phyloP scores from a whole-genome alignment of 345 rosid genomes.

The Nephelium lappaceum region DNA sequence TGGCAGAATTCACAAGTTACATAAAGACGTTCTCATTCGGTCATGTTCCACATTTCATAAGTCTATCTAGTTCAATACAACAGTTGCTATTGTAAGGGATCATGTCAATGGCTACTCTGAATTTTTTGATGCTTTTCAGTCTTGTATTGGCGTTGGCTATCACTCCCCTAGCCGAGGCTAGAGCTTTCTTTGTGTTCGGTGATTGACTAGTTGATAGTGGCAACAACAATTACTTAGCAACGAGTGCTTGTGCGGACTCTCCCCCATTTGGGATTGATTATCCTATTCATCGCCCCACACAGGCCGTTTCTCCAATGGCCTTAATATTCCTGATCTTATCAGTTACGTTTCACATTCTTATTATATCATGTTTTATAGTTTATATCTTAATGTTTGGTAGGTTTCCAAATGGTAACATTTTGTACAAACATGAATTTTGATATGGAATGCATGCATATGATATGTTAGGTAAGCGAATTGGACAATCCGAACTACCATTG shows the following conservation, averaged over 20 bases:
- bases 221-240: conserved; percentile 66
- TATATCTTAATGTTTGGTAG: not conserved
- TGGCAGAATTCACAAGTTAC: too few relatives aligned
- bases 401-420: too few relatives aligned
- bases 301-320: conserved; percentile 76
- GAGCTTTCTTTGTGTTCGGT: conserved; percentile 75
- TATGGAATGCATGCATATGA: not conserved
- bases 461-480: conserved; percentile 54
- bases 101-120: conserved; percentile 22
- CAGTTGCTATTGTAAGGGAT: too few relatives aligned
- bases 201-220: conserved; percentile 70
- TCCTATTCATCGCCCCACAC: conserved; percentile 57
- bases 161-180: conserved; percentile 30
- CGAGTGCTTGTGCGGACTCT: conserved; percentile 72
- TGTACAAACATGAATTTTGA: not conserved
- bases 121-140: conserved; percentile 4
- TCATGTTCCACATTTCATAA: too few relatives aligned
- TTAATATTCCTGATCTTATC: conserved; percentile 70
- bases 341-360: conserved; percentile 30
- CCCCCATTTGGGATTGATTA: conserved; percentile 74
- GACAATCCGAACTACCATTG: conserved; percentile 47
- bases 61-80: too few relatives aligned
- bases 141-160: not conserved
- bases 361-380: not conserved
- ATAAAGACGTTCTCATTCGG: too few relatives aligned